Evolutionary conservation across 805 yeast species (phyloP), one percentile per base, ranked within the genome.

Genomic region (Wilhelminamyces savonicus): DNA sequence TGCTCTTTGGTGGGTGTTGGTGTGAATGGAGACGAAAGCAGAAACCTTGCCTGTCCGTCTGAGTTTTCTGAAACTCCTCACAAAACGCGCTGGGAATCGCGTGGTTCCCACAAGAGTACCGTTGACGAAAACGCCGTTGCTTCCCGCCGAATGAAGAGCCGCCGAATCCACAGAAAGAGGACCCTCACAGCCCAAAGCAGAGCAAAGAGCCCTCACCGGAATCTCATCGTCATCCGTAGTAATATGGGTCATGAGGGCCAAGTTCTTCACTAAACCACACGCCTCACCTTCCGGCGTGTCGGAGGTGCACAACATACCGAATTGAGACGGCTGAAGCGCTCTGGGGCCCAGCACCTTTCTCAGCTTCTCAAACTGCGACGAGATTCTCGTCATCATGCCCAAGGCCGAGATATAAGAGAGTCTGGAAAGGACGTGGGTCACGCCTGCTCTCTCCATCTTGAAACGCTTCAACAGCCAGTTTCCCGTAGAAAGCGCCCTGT

Each of bases 211-310:
- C 39, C 70, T 74, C 23, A 92, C 76, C 12, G 98, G 97, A 7
- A 70, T 83, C 48, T 90, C 97, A 56, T 92, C 98, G 46, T 86
- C 97, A 59, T 92, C 98, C 1, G 98, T 90, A 4, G 98, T 92
- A 49, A 92, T 92, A 59, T 92, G 98, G 8, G 98, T 92, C 98
- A 92, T 92, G 27, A 92, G 69, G 2, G 98, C 98, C 55, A 92
- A 67, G 53, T 92, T 92, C 62, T 92, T 92, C 21, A 92, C 98
- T 57, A 92, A 72, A 51, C 98, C 98, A 76, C 98, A 92, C 1
- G 98, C 98, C 61, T 92, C 98, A 71, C 98, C 98, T 72, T 92
- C 98, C 1, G 98, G 98, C 0, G 98, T 92, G 72, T 92, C 98
- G 0, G 97, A 84, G 5, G 97, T 86, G 69, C 98, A 92, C 36